Base-by-base conservation (phyloP, 345 rosid genomes). In the Durio zibethinus region DNA sequence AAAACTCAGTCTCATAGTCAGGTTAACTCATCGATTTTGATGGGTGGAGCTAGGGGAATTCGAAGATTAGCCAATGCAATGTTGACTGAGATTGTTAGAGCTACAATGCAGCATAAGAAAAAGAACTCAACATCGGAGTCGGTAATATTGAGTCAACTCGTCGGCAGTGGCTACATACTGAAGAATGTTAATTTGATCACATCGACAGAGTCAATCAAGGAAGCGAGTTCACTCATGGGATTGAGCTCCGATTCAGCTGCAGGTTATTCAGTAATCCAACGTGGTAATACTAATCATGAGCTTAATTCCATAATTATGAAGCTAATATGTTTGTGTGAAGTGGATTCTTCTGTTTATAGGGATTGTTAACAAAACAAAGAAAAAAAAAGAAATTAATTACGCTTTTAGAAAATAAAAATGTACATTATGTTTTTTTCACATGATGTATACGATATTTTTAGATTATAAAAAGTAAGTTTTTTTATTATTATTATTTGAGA, bases 41-140 rank as follows among this genome's bases (percentile, higher is more conserved):
- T 89, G 79, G 99, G 99, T 1, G 97, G 97, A 35, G 84, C 87
- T 15, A 85, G 82, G 27, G 96, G 99, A n/a, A 85, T 91, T 14
- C 82, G 99, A 56, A 77, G 93, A 40, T 40, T 96, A 40, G 82
- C 97, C 18, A 81, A 57, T 6, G 82, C 89, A 36, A 90, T 96
- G 97, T 78, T 89, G 72, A 93, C 90, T 0, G 93, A 88, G 78
- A 87, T 96, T 20, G 99, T 84, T 25, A 84, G 97, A 71, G 91
- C 82, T 8, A 76, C 94, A 27, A 86, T 89, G 91, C 91, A 83
- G 68, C 90, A 82, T 47, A 90, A 87, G 88, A 86, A 83, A 77
- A 89, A 81, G 89, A 75, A 74, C 79, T 63, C 81, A 23, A 80
- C 86, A 0, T 65, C 88, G 0, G 99, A 96, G 81, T 79, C 91